Base-by-base conservation (phyloP, 345 rosid genomes). In the Acer negundo region DNA sequence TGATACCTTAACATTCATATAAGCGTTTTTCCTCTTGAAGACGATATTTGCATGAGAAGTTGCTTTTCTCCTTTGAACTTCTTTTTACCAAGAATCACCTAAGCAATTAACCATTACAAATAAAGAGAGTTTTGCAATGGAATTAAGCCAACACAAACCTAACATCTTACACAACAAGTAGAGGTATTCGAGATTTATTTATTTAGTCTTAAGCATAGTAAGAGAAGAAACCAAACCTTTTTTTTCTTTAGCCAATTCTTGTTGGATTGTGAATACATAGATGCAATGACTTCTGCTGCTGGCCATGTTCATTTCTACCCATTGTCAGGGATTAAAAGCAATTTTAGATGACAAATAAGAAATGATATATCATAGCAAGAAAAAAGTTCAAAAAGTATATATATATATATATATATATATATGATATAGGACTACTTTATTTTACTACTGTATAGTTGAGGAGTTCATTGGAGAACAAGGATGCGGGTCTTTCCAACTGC, bases 401-500 rank as follows among this genome's bases (percentile, higher is more conserved):
- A 16, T 70, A 17, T 46, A 16, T 70, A 17, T 46, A 16, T 70
- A 17, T 46, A n/a, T n/a, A 20, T 70, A 17, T 46, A 16, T 70
- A 17, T 46, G 61, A 31, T 3, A 3, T 31, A 69, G 53, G 11
- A 59, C 72, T 67, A 13, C 40, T 3, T 56, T 7, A 12, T 40
- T 73, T 10, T 49, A 72, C 22, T 28, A 24, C 23, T 62, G 67
- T 47, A 4, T 44, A 42, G 28, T 58, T 70, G 11, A 70, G 51
- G 42, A 63, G 47, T 47, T 46, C 56, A 64, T 79, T 59, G 31
- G 23, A 62, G 70, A 38, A n/a, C 16, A 40, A 81, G 89, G 95
- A 93, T 93, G 89, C 98, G 92, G 69, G 97, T 93, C 87, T 95
- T 97, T 71, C 95, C 98, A 77, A 93, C 93, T 58, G 95, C 92